Base-by-base conservation (phyloP, 495 filamentous ascomycete genomes). In the Neurospora sp. region DNA sequence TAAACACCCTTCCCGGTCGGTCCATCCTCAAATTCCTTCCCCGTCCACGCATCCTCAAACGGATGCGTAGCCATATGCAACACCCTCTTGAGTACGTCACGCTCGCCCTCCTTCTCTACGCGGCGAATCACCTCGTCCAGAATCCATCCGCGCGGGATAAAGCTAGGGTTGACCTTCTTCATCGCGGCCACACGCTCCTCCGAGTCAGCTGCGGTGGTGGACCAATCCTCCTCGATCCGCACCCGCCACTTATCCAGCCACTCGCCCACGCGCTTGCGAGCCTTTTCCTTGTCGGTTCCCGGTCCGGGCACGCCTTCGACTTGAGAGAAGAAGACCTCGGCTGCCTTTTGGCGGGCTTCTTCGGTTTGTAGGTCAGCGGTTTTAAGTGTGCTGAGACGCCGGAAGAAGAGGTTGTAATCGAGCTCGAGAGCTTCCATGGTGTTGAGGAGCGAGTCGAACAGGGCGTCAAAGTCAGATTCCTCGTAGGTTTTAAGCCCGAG, bases 401-500 rank as follows among this genome's bases (percentile, higher is more conserved):
- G 86, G 87, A 98, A 98, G 80, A 94, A 94, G 74, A 93, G 92
- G 77, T 95, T 92, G 84, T 96, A 99, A 79, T 99, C 96, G 31
- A 99, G 81, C 75, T 93, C 90, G 37, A 93, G 81, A 4, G 86
- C 85, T 77, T 97, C 92, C 77, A 99, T 84, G 0, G 89, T 90
- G 78, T 97, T 93, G n/a, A 99, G 84, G 17, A 93, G 80, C 69
- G 92, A 91, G 13, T 90, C 92, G 75, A 92, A 94, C 5, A 98
- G 80, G 1, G 82, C 78, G 37, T 95, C 86, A 75, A 98, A 97
- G 79, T 98, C 96, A 0, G 84, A 83, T 10, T 91, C 87, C 71
- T 90, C 86, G 69, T 84, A 80, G 3, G 81, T 86, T 73, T 87
- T 88, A 39, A 99, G 84, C 5, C 96, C 96, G 0, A 99, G 85